Conservation (phyloP, 78 protist genomes). For the Guillardia theta region DNA sequence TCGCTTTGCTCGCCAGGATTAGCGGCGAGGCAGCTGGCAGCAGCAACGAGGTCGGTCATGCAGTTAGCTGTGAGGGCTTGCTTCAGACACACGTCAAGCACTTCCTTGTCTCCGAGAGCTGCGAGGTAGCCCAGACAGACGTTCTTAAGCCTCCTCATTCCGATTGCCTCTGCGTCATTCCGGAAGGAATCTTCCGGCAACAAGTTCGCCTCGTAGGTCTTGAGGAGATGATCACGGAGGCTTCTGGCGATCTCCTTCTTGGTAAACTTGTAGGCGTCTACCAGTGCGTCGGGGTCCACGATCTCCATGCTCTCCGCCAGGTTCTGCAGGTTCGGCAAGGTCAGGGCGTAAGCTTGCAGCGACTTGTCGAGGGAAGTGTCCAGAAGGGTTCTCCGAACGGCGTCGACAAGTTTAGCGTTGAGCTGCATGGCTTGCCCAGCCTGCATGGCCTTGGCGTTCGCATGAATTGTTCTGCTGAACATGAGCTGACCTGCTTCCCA, state of each 20-base stretch:
- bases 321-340: background rate
- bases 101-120: background rate
- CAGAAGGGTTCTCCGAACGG: background rate
- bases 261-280: background rate
- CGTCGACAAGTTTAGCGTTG: too few relatives aligned
- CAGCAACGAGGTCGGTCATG: background rate
- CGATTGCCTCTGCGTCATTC: background rate
- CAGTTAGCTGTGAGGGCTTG: background rate
- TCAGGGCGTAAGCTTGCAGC: background rate
- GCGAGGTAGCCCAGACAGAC: background rate
- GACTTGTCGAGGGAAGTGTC: background rate
- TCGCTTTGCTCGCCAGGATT: background rate
- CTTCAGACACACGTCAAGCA: background rate
- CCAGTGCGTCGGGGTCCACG: slow-evolving; percentile 14
- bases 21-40: background rate
- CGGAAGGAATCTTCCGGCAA: background rate
- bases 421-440: too few relatives aligned
- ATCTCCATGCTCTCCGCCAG: background rate
- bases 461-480: background rate
- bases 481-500: slow-evolving; percentile 23
- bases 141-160: slow-evolving; percentile 4
- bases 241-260: background rate
- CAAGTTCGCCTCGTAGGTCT: background rate
- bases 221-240: background rate
- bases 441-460: background rate